Evolutionary conservation across 768 basidiomycete genomes (phyloP).

Genomic region (Trametes elegans): DNA sequence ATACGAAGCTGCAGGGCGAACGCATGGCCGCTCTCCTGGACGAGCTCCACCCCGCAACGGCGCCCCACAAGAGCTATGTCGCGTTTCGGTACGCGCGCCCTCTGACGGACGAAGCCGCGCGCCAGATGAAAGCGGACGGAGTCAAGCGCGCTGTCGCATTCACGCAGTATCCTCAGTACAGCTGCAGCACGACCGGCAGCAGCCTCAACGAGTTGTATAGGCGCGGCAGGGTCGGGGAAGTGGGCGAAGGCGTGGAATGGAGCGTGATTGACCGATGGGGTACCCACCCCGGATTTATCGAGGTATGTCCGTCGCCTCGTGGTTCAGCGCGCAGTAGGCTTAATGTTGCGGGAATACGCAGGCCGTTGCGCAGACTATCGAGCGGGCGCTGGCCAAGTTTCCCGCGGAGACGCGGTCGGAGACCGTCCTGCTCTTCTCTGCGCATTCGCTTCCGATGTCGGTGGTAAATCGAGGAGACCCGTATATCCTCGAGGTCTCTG

Average conservation of each 20-base stretch:
- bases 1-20: conserved; percentile 85
- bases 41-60: conserved; percentile 89
- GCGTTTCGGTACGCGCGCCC: conserved; percentile 94
- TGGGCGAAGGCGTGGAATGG: conserved; percentile 74
- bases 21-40: conserved; percentile 90
- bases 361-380: conserved; percentile 90
- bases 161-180: conserved; percentile 98
- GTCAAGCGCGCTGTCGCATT: conserved; percentile 93
- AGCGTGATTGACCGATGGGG: conserved; percentile 99
- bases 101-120: conserved; percentile 78
- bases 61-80: conserved; percentile 94
- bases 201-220: conserved; percentile 91
- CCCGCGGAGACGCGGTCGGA: conserved; percentile 66
- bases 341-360: conserved; percentile 31
- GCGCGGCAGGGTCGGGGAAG: conserved; percentile 56
- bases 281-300: conserved; percentile 89
- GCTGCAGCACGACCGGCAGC: conserved; percentile 97
- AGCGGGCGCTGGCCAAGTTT: conserved; percentile 78
- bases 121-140: conserved; percentile 85
- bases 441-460: conserved; percentile 96
- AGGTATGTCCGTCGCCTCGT: conserved; percentile 53
- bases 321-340: not conserved
- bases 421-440: conserved; percentile 89
- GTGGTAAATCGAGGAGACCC: conserved; percentile 99
- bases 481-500: conserved; percentile 92